A percentile compares a stretch with the other conserved stretches of the same genome.
Conservation (phyloP, 352 stramenopile genomes). For the Pythium periplocum region DNA sequence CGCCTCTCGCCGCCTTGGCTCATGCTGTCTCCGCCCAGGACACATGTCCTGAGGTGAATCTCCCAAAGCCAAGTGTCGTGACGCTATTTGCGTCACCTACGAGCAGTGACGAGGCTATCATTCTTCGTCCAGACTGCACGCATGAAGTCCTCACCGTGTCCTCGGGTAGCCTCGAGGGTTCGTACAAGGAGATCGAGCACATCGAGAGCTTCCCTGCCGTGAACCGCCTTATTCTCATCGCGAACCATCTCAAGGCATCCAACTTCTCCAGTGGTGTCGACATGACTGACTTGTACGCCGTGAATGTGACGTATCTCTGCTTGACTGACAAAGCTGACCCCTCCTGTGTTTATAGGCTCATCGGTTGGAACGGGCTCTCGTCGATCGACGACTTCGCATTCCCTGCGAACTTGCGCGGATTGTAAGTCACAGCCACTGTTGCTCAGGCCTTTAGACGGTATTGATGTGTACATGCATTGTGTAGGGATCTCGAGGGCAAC, state of each 20-base stretch:
- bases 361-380: constrained; percentile 8
- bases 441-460: background rate
- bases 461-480: background rate
- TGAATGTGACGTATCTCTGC: background rate
- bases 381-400: constrained; percentile 10
- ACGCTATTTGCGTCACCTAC: constrained; percentile 20
- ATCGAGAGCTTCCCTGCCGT: constrained; percentile 9
- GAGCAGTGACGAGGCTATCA: constrained; percentile 15
- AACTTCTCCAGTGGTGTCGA: constrained; percentile 12
- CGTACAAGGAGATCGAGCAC: constrained; percentile 2
- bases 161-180: constrained; percentile 1
- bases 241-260: background rate
- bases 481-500: constrained; percentile 15
- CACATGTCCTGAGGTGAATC: background rate
- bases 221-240: background rate
- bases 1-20: too few relatives aligned
- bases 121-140: constrained; percentile 19
- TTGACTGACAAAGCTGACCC: background rate
- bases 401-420: constrained; percentile 1
- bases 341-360: constrained; percentile 6
- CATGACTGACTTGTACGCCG: constrained; percentile 10
- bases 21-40: too few relatives aligned
- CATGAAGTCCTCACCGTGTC: background rate
- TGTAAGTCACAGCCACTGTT: constrained; percentile 5
- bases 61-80: constrained; percentile 1